Evolutionary conservation across 2,329 filamentous ascomycete genomes (phyloP).

Genomic region (Scedosporium boydii): DNA sequence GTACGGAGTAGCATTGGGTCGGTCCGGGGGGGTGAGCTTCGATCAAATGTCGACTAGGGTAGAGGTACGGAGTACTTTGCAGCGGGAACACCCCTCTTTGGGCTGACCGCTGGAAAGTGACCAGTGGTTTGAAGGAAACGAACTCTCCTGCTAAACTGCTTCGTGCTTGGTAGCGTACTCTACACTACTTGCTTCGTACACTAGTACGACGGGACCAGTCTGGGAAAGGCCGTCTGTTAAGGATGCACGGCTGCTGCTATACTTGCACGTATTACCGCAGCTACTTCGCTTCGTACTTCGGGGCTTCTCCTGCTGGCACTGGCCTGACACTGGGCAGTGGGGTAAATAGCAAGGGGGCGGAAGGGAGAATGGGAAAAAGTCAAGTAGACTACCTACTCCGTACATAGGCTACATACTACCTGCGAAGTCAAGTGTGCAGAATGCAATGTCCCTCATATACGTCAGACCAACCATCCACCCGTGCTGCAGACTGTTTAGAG

Average conservation of each 20-base stretch:
- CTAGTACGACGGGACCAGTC: neutral
- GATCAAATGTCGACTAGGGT: neutral
- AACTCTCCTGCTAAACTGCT: neutral
- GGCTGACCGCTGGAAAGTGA: constrained; percentile 2
- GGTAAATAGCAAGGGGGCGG: neutral
- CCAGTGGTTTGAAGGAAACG: neutral
- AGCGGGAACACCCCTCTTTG: constrained; percentile 1
- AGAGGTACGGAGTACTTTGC: neutral
- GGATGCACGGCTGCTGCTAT: neutral
- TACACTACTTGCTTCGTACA: no score
- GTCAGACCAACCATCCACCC: neutral
- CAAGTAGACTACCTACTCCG: neutral
- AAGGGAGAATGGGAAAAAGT: neutral
- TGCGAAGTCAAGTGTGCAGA: neutral
- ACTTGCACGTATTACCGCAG: neutral
- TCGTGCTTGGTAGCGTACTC: no score
- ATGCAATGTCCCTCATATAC: neutral
- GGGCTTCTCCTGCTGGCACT: neutral
- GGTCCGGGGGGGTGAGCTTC: neutral
- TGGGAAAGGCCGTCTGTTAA: neutral
- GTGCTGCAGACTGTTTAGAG: neutral
- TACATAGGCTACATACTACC: neutral
- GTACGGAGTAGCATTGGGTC: neutral
- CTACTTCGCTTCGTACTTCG: neutral
- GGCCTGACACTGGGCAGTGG: constrained; percentile 2